Evolutionary conservation across 2,329 filamentous ascomycete species (phyloP).

Genomic region (Fusarium sublunatum): DNA sequence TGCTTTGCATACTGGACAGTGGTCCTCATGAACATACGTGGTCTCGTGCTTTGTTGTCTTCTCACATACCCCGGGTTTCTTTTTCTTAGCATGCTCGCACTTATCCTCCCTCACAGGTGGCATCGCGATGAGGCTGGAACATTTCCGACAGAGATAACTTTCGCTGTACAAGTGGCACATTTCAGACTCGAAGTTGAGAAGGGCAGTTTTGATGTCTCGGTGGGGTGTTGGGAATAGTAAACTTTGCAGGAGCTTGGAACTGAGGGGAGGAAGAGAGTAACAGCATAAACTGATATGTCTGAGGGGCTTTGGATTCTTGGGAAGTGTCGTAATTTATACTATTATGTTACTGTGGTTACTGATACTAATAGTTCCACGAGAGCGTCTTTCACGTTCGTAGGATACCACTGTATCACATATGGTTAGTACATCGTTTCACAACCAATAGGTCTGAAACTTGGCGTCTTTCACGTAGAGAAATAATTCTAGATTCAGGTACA

Average conservation of each 20-base stretch:
- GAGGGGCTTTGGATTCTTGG: too few relatives aligned
- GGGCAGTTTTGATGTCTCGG: too few relatives aligned
- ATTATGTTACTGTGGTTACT: too few relatives aligned
- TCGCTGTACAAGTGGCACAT: slow-evolving; percentile 19
- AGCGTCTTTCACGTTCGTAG: not conserved
- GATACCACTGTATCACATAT: not conserved
- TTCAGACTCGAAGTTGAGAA: rapidly evolving
- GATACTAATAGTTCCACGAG: not conserved
- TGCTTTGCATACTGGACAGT: slow-evolving; percentile 17
- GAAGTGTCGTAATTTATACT: not conserved
- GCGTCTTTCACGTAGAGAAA: not conserved
- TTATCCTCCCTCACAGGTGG: slow-evolving; percentile 2
- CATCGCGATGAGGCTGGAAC: slow-evolving; percentile 20
- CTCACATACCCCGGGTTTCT: not conserved
- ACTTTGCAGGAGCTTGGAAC: too few relatives aligned
- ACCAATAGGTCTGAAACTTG: too few relatives aligned
- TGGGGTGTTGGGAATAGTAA: too few relatives aligned
- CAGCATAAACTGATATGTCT: too few relatives aligned
- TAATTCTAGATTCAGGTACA: not conserved
- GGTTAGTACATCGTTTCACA: not conserved
- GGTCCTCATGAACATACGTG: slow-evolving; percentile 18
- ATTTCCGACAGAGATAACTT: slow-evolving; percentile 20
- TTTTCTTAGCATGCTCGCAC: slow-evolving; percentile 9
- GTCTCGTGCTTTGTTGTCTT: slow-evolving; percentile 10
- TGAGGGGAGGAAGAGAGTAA: too few relatives aligned